phyloP scores from a whole-genome alignment of 2,329 filamentous ascomycete genomes.

The Microcyclosporella mali region DNA sequence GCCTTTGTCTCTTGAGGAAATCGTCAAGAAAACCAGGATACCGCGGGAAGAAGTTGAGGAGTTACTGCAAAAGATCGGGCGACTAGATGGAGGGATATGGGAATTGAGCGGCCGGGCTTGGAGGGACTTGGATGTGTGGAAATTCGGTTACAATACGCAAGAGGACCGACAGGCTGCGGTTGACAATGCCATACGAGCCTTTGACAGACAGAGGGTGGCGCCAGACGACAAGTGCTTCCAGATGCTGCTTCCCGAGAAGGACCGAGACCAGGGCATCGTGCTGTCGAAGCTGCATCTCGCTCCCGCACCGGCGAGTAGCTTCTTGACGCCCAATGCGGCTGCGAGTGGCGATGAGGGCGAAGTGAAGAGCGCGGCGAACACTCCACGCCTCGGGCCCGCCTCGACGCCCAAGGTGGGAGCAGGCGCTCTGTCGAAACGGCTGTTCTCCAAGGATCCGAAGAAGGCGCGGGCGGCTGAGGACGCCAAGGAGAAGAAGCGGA shows the following conservation, averaged over 20 bases:
- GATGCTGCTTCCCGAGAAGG: slow-evolving; percentile 52
- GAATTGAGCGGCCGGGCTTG: slow-evolving; percentile 53
- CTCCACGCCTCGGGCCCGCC: slow-evolving; percentile 22
- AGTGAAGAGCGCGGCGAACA: slow-evolving; percentile 23
- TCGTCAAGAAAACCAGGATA: slow-evolving; percentile 43
- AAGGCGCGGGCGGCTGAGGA: slow-evolving; percentile 33
- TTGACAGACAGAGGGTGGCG: slow-evolving; percentile 55
- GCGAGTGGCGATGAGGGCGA: slow-evolving; percentile 23
- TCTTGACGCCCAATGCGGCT: slow-evolving; percentile 23
- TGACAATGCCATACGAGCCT: slow-evolving; percentile 57
- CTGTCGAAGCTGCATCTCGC: slow-evolving; percentile 54
- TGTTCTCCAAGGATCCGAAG: slow-evolving; percentile 41
- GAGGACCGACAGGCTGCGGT: slow-evolving; percentile 55
- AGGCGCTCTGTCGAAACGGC: slow-evolving; percentile 37
- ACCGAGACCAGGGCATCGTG: slow-evolving; percentile 56
- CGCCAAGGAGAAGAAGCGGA: slow-evolving; percentile 44
- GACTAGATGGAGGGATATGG: slow-evolving; percentile 46
- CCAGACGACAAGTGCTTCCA: slow-evolving; percentile 59
- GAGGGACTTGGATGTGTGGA: slow-evolving; percentile 57
- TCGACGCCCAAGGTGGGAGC: slow-evolving; percentile 23
- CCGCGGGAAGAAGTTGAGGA: slow-evolving; percentile 44
- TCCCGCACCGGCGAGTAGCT: slow-evolving; percentile 16
- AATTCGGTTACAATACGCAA: slow-evolving; percentile 51
- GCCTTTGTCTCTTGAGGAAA: slow-evolving; percentile 43
- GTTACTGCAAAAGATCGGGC: slow-evolving; percentile 48